Percentiles rank a stretch among this genome's conserved stretches.
Evolutionary conservation across 129 eudicot genomes (phyloP).

Genomic region (Mikania micrantha): DNA sequence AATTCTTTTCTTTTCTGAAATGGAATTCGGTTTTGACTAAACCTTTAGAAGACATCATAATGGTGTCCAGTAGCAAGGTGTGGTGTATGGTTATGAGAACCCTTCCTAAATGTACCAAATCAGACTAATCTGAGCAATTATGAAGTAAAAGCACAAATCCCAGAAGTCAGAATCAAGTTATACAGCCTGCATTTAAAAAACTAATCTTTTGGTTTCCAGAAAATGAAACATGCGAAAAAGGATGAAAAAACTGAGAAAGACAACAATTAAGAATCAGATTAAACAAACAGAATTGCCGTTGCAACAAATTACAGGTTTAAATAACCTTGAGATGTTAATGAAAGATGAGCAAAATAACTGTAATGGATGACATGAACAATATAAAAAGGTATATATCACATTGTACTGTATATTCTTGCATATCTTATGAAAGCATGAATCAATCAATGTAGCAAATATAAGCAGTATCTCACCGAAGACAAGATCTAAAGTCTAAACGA

Average conservation of each 20-base stretch:
- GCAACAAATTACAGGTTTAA: background rate
- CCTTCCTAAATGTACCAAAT: background rate
- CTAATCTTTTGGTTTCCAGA: background rate
- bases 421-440: background rate
- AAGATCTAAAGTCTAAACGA: conserved; percentile 38
- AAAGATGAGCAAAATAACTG: background rate
- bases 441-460: background rate
- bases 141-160: background rate
- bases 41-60: too few species aligned
- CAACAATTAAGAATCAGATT: background rate
- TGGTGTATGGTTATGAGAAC: too few species aligned
- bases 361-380: background rate
- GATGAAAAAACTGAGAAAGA: background rate
- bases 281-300: background rate
- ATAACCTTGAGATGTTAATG: background rate
- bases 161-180: background rate
- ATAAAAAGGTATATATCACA: background rate
- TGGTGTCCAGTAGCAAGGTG: too few species aligned
- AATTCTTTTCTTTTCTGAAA: background rate
- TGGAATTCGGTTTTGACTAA: too few species aligned
- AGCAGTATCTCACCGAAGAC: conserved; percentile 12
- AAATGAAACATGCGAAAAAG: background rate
- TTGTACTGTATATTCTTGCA: background rate
- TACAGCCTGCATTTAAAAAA: background rate
- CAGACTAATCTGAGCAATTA: background rate